Conservation (phyloP, 371 early-diverging fungal species). For the Zychaea mexicana region DNA sequence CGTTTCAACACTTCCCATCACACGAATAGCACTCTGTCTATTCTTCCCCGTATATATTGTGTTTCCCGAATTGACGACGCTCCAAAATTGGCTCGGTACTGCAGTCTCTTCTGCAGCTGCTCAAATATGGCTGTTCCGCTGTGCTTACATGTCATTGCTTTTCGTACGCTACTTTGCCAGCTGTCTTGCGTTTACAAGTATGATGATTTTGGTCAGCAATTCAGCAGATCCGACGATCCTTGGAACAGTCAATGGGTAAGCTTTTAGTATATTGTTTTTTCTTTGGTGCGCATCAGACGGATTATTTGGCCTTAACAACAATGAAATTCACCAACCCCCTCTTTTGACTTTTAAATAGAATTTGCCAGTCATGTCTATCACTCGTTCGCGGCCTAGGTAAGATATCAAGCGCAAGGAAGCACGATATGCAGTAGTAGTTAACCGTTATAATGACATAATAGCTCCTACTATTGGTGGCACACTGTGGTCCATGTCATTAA, state of each 20-base stretch:
- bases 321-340: not conserved
- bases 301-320: no score
- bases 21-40: conserved; percentile 36
- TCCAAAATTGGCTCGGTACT: conserved; percentile 25
- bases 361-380: conserved; percentile 63
- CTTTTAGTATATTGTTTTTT: no score
- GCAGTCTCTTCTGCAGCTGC: conserved; percentile 18
- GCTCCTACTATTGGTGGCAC: conserved; percentile 67
- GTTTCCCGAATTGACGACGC: conserved; percentile 43
- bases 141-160: conserved; percentile 38
- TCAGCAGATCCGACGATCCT: conserved; percentile 57
- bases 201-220: conserved; percentile 63
- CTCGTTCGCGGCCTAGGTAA: conserved; percentile 66
- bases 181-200: conserved; percentile 61
- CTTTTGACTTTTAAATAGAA: conserved; percentile 13
- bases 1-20: conserved; percentile 37
- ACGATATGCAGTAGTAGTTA: no score
- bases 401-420: no score
- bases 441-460: no score
- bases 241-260: conserved; percentile 70
- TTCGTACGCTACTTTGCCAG: conserved; percentile 49
- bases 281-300: no score
- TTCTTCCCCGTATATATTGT: conserved; percentile 43
- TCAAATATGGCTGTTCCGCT: conserved; percentile 22
- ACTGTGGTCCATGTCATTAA: conserved; percentile 66